Percentiles rank a stretch among this genome's conserved stretches.
phyloP scores from a whole-genome alignment of 257 asterid species.

The Schizonepeta tenuifolia region DNA sequence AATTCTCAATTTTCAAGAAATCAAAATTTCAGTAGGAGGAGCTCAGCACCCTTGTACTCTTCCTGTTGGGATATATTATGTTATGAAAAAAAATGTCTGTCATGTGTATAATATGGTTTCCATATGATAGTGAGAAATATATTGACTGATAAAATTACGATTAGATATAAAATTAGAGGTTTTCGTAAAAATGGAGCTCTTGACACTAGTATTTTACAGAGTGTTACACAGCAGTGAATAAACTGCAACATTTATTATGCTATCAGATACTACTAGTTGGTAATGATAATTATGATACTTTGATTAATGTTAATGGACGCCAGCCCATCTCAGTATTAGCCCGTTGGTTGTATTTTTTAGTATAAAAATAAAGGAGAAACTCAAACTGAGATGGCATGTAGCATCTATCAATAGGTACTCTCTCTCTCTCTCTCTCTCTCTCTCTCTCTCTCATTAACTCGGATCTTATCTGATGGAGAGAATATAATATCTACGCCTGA shows the following conservation, averaged over 20 bases:
- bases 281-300: background rate
- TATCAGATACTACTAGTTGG: background rate
- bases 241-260: background rate
- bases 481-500: background rate
- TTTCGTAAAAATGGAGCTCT: no score
- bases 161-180: no score
- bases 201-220: no score
- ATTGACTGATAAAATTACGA: no score
- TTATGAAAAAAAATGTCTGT: background rate
- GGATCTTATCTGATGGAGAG: background rate
- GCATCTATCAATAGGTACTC: background rate
- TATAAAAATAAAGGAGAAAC: background rate
- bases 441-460: conserved; percentile 11
- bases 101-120: background rate
- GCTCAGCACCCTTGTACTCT: background rate
- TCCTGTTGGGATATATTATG: background rate
- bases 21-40: background rate
- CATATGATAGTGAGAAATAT: no score
- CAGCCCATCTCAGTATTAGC: background rate
- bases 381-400: background rate
- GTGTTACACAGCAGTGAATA: background rate
- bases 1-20: conserved; percentile 22
- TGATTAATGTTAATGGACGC: background rate
- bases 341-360: background rate
- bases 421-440: no score